phyloP scores from a whole-genome alignment of 2,329 filamentous ascomycete species.

The Arthrobotrys sphaeroides region DNA sequence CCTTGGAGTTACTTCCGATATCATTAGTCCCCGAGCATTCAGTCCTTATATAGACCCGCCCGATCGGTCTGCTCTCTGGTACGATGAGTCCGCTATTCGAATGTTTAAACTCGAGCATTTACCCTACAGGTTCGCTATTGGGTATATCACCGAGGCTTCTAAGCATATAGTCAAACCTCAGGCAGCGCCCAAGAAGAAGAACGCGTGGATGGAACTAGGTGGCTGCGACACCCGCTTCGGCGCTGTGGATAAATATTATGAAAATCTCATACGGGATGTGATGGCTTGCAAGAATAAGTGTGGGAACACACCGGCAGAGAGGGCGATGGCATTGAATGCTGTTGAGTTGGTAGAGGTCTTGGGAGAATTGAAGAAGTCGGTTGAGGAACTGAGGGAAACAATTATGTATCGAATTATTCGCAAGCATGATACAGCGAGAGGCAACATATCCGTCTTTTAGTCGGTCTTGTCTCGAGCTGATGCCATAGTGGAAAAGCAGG shows the following conservation, averaged over 20 bases:
- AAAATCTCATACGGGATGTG: conserved; percentile 10
- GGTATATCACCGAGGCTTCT: conserved; percentile 10
- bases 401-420: conserved; percentile 31
- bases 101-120: conserved; percentile 12
- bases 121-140: conserved; percentile 9
- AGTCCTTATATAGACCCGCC: neutral
- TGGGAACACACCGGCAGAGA: neutral
- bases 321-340: conserved; percentile 7
- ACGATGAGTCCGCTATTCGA: neutral
- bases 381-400: conserved; percentile 3
- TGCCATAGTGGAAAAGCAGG: no score
- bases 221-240: conserved; percentile 23
- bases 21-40: neutral
- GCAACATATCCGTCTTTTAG: neutral
- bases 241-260: neutral
- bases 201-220: conserved; percentile 1
- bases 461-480: neutral
- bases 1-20: neutral
- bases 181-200: neutral
- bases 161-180: neutral
- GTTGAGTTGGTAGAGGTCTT: neutral
- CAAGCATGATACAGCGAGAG: conserved; percentile 12
- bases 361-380: neutral
- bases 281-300: neutral
- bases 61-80: neutral